Evolutionary conservation across 441 rosid species (phyloP).

Genomic region (Biscutella auriculata): DNA sequence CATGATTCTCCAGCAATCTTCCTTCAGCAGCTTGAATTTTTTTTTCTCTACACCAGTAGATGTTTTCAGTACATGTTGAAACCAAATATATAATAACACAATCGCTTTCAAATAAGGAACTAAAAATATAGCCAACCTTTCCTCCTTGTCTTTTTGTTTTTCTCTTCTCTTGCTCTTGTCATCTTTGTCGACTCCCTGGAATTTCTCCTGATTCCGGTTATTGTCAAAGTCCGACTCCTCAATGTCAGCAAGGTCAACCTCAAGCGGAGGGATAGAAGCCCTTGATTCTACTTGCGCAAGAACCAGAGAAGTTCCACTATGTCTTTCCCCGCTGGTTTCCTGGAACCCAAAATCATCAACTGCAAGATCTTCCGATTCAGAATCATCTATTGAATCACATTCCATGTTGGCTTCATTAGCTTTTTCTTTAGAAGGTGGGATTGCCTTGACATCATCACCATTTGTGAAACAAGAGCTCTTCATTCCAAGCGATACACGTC

Average conservation of each 20-base stretch:
- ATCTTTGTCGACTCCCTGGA: slow-evolving; percentile 21
- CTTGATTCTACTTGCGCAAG: slow-evolving; percentile 63
- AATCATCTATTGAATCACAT: slow-evolving; percentile 24
- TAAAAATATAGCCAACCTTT: slow-evolving; percentile 42
- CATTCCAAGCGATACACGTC: slow-evolving; percentile 85
- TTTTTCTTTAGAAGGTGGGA: slow-evolving; percentile 27
- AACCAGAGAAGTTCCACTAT: slow-evolving; percentile 30
- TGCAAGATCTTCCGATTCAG: slow-evolving; percentile 8
- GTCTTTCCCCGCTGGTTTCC: slow-evolving; percentile 27
- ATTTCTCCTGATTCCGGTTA: slow-evolving; percentile 26
- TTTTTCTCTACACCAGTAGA: slow-evolving; percentile 47
- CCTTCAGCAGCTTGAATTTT: slow-evolving; percentile 91
- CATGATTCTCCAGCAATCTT: slow-evolving; percentile 68
- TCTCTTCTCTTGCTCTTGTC: slow-evolving; percentile 42
- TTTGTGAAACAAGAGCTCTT: slow-evolving; percentile 43
- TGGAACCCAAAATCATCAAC: slow-evolving; percentile 20
- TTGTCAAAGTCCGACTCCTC: slow-evolving; percentile 37
- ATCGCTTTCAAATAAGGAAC: neutral
- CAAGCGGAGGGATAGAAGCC: slow-evolving; percentile 72
- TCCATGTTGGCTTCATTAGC: slow-evolving; percentile 35
- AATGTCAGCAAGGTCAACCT: slow-evolving; percentile 62
- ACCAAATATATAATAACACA: neutral
- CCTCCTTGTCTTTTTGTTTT: slow-evolving; percentile 61
- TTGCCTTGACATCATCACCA: slow-evolving; percentile 18
- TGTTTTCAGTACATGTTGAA: slow-evolving; percentile 3